Evolutionary conservation across 2,329 filamentous ascomycete genomes (phyloP).

Genomic region (Fusarium sterilihyphosum): DNA sequence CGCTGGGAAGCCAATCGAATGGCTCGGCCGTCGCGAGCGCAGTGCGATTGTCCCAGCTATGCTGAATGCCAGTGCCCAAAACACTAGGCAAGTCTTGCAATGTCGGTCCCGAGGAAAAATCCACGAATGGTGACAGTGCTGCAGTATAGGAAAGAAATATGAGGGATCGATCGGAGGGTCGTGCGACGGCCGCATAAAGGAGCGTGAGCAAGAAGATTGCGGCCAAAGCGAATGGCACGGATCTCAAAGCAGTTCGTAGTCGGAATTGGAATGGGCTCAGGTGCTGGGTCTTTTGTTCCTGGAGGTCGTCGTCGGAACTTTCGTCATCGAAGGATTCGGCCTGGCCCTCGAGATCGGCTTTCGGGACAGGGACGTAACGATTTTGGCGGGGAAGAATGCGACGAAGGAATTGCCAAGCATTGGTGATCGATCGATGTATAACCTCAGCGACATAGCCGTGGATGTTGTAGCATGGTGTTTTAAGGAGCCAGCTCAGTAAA

Average conservation of each 20-base stretch:
- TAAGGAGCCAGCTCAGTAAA: constrained; percentile 40
- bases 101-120: constrained; percentile 44
- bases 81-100: constrained; percentile 40
- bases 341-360: background rate
- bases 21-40: constrained; percentile 38
- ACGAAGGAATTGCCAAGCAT: constrained; percentile 15
- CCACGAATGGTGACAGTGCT: constrained; percentile 47
- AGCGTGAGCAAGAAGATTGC: constrained; percentile 27
- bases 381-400: background rate
- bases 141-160: constrained; percentile 51
- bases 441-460: constrained; percentile 40
- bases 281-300: background rate
- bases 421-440: constrained; percentile 37
- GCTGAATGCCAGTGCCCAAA: constrained; percentile 33
- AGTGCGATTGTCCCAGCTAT: constrained; percentile 44
- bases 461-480: constrained; percentile 35
- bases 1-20: constrained; percentile 43
- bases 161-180: constrained; percentile 46
- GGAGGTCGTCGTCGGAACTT: background rate
- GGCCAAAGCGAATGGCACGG: background rate
- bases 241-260: background rate
- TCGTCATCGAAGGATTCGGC: background rate
- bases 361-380: constrained; percentile 32
- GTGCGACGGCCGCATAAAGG: constrained; percentile 31
- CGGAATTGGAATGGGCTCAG: background rate